Evolutionary conservation across 768 basidiomycete genomes (phyloP).

Genomic region (Saitozyma podzolica): DNA sequence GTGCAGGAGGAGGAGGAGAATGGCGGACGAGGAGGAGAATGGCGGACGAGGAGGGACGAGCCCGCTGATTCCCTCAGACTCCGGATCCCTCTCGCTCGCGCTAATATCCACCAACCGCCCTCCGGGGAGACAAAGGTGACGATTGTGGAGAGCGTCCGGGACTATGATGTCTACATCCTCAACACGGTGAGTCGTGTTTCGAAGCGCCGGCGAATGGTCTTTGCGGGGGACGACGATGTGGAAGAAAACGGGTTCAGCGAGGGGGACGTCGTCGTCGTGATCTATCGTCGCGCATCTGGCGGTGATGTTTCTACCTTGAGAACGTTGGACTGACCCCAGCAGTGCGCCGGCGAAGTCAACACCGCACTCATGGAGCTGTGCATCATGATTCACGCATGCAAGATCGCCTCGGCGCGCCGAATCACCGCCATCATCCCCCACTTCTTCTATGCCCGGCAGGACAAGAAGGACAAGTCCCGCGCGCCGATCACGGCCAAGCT

Average conservation of each 20-base stretch:
- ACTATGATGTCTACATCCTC: slow-evolving; percentile 98
- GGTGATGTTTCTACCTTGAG: background rate
- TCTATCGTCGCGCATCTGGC: background rate
- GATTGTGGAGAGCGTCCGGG: slow-evolving; percentile 91
- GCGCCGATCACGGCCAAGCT: slow-evolving; percentile 98
- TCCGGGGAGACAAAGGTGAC: slow-evolving; percentile 89
- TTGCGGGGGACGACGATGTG: too few species aligned
- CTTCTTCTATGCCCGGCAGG: slow-evolving; percentile 94
- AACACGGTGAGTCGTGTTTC: slow-evolving; percentile 57
- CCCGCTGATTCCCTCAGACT: slow-evolving; percentile 63
- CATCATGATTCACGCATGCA: slow-evolving; percentile 97
- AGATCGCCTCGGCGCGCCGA: slow-evolving; percentile 88
- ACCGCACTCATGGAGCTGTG: slow-evolving; percentile 98
- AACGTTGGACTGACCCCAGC: background rate
- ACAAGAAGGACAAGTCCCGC: slow-evolving; percentile 95
- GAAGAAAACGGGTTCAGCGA: too few species aligned
- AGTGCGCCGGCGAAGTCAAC: slow-evolving; percentile 69
- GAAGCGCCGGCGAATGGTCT: background rate
- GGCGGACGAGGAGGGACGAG: slow-evolving; percentile 1
- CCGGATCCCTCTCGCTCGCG: slow-evolving; percentile 67
- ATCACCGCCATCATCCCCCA: slow-evolving; percentile 98
- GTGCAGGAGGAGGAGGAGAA: too few species aligned
- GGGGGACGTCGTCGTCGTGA: too few species aligned
- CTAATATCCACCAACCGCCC: slow-evolving; percentile 70
- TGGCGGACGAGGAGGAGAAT: background rate